A percentile compares a stretch with the other conserved stretches of the same genome.
Evolutionary conservation across 345 rosid species (phyloP).

Genomic region (Syzygium jambos): DNA sequence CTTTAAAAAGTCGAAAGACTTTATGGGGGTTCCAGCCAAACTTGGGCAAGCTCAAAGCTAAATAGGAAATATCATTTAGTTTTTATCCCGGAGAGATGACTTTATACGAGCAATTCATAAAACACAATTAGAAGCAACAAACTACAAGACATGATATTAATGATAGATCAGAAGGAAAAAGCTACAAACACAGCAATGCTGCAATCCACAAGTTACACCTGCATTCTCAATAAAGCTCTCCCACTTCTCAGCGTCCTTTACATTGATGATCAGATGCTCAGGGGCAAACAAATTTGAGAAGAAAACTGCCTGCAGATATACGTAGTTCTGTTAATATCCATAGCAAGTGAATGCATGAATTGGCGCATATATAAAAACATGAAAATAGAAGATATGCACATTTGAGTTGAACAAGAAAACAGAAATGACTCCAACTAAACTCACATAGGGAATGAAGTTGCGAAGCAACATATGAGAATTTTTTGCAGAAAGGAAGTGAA

Average conservation of each 20-base stretch:
- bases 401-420: not conserved
- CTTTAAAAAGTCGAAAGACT: not conserved
- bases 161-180: not conserved
- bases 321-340: not conserved
- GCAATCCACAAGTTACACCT: slow-evolving; percentile 21
- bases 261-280: slow-evolving; percentile 84
- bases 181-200: not conserved
- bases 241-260: slow-evolving; percentile 87
- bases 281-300: slow-evolving; percentile 89
- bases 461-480: not conserved
- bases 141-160: not conserved
- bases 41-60: not conserved
- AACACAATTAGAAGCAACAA: not conserved
- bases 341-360: not conserved
- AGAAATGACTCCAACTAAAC: not conserved
- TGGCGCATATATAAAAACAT: not conserved
- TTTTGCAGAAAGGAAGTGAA: no score
- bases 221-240: slow-evolving; percentile 77
- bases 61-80: not conserved
- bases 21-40: not conserved
- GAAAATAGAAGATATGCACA: not conserved
- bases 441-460: not conserved
- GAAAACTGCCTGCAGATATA: slow-evolving; percentile 44
- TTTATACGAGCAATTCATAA: not conserved
- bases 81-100: not conserved